Conservation (phyloP, 1,284 basidiomycete genomes). For the Ustilago xerochloae region DNA sequence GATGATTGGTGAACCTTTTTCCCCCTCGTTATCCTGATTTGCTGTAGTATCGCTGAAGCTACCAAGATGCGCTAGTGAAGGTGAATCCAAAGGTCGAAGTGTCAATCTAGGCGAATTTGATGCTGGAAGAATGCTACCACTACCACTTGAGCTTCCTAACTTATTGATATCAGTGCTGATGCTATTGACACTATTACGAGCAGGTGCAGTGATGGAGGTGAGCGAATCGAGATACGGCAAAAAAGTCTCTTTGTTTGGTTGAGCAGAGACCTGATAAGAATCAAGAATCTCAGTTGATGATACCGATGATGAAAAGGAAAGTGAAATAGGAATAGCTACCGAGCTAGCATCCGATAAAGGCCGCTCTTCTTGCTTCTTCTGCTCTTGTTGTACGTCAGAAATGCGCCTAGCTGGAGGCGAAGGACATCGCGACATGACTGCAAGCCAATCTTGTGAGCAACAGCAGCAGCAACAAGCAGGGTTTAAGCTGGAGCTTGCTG, state of each 20-base stretch:
- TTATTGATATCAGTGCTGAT: not conserved
- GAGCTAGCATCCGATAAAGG: slow-evolving; percentile 20
- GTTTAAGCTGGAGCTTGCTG: too few relatives aligned
- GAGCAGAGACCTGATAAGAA: not conserved
- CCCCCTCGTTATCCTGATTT: not conserved
- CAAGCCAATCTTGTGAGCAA: too few relatives aligned
- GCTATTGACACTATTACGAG: not conserved
- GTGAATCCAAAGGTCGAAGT: slow-evolving; percentile 19
- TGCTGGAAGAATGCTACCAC: not conserved
- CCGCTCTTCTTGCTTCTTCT: not conserved
- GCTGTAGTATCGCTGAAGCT: too few relatives aligned
- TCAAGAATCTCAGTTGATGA: slow-evolving; percentile 14
- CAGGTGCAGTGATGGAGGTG: slow-evolving; percentile 1
- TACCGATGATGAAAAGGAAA: slow-evolving; percentile 15
- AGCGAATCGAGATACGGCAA: slow-evolving; percentile 18
- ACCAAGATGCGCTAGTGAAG: slow-evolving; percentile 26
- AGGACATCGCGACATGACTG: slow-evolving; percentile 11
- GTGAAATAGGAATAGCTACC: slow-evolving; percentile 24
- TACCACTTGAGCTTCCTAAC: not conserved
- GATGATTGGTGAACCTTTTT: slow-evolving; percentile 8
- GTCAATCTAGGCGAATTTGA: slow-evolving; percentile 7
- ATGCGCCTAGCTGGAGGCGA: too few relatives aligned
- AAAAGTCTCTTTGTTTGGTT: not conserved
- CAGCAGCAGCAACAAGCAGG: too few relatives aligned
- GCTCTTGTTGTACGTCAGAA: too few relatives aligned